These are phyloP conservation scores for Phalaenopsis aphrodite DNA, from an alignment of 106 monocot species.

Conservation along the genomic window DNA sequence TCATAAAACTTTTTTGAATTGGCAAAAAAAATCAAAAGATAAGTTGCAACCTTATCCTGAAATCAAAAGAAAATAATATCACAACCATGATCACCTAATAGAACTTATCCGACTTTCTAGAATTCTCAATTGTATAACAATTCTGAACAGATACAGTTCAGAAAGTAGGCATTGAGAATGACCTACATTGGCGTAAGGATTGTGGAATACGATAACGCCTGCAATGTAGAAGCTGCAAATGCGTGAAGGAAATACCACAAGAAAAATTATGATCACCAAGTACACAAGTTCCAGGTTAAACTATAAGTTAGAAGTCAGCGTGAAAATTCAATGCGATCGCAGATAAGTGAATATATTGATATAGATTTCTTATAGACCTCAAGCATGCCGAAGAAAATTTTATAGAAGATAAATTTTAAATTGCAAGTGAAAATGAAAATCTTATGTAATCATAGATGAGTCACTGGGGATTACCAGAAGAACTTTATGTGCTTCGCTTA, in stretches of 20 bases:
- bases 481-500: conserved; percentile 54
- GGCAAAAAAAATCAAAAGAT: too few species aligned
- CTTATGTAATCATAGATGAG: conserved; percentile 1
- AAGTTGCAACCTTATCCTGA: too few species aligned
- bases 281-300: not conserved
- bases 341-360: not conserved
- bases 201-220: too few species aligned
- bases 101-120: too few species aligned
- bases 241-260: not conserved
- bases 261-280: not conserved
- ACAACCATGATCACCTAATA: too few species aligned
- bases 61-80: too few species aligned
- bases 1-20: too few species aligned
- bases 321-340: not conserved
- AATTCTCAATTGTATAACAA: too few species aligned
- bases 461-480: conserved; percentile 44
- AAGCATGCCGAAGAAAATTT: not conserved
- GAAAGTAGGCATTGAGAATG: too few species aligned
- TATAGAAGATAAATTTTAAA: not conserved
- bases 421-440: not conserved
- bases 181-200: too few species aligned
- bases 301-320: not conserved
- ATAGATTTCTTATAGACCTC: not conserved
- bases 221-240: not conserved
- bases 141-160: too few species aligned